Evolutionary conservation across 176 grass and related monocot genomes (phyloP), one percentile per base, ranked within the genome.

Genomic region (Aegilops speltoides): DNA sequence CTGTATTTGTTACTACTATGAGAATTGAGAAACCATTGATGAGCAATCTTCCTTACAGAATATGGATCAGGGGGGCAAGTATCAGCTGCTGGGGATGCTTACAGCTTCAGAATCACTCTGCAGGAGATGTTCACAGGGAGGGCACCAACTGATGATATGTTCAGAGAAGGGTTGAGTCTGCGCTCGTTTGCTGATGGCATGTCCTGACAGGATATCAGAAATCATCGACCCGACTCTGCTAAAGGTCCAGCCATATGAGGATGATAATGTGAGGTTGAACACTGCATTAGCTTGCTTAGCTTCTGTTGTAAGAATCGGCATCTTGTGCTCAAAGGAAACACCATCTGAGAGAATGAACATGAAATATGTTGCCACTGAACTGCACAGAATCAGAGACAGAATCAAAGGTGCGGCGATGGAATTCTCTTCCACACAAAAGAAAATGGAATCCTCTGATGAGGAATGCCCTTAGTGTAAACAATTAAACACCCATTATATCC

Each of bases 91-190:
- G 77, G 87, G 40, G 85, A 93, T 82, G 64, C 73, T 7, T 89
- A 89, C 87, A 93, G 91, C 20, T 93, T 68, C 63, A 85, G 82
- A 19, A 79, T 90, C 67, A 87, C 86, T 32, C 40, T 90, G 19
- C 59, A 90, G 6, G 88, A 86, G 85, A 90, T 93, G 85, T 88
- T 90, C 85, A 88, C 73, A 28, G 82, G 85, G 56, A 93, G 36
- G 17, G 29, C 64, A 17, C 85, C 85, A 14, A 88, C 88, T 50
- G 85, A 90, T 75, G 67, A 63, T 12, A 68, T 65, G 43, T 88
- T 93, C 64, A 63, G 2, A 54, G 66, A 86, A 22, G 82, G 77
- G 14, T 34, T 84, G 74, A 74, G 36, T 40, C 36, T 88, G 36
- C 48, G 46, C 25, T 61, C 48, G 22, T 78, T 45, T 63, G 81